phyloP scores from a whole-genome alignment of 2,329 filamentous ascomycete genomes.

The Fusarium sp. region DNA sequence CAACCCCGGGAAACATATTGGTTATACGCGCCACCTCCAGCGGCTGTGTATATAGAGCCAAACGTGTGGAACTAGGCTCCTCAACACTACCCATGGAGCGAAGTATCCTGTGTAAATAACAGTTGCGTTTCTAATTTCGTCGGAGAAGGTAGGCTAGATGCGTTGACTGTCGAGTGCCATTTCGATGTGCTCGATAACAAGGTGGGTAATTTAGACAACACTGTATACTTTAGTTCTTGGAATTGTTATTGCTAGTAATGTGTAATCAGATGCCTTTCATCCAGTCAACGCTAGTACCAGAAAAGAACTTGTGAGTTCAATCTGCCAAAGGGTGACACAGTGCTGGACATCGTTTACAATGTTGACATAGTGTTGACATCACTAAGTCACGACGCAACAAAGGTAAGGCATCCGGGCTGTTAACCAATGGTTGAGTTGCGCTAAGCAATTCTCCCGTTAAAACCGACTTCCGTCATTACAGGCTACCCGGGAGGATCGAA shows the following conservation, averaged over 20 bases:
- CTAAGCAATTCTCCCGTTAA: too few species aligned
- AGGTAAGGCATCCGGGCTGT: too few species aligned
- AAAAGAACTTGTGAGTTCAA: background rate
- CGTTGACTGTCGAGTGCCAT: background rate
- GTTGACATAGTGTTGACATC: too few species aligned
- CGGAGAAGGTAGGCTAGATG: background rate
- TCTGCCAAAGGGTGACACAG: too few species aligned
- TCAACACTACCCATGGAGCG: fast-evolving
- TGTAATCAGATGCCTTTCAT: background rate
- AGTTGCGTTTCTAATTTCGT: fast-evolving
- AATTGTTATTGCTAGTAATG: background rate
- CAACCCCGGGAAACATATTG: background rate
- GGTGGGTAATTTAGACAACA: fast-evolving
- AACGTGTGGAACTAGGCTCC: fast-evolving
- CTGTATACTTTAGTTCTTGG: background rate
- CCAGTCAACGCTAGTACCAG: background rate
- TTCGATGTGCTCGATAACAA: background rate
- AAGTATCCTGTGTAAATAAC: fast-evolving
- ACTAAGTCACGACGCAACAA: too few species aligned
- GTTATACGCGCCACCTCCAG: background rate
- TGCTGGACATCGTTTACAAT: too few species aligned
- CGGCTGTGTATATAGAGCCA: background rate
- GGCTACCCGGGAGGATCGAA: too few species aligned
- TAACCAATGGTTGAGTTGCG: too few species aligned
- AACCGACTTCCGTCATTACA: too few species aligned